Conservation (phyloP, 1,139 yeast genomes). For the Debaryomyces sp. region DNA sequence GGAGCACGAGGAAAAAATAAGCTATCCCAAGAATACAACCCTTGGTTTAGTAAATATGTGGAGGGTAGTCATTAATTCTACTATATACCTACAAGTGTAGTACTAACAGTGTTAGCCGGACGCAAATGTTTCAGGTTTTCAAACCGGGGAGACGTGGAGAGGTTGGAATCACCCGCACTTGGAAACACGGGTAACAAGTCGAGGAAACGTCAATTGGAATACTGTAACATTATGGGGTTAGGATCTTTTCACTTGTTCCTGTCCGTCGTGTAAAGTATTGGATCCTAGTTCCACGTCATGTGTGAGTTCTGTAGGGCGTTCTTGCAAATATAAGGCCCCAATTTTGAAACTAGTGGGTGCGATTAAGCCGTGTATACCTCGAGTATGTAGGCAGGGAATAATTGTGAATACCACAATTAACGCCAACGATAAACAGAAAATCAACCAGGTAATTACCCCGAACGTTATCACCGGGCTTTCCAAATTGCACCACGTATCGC, state of each 20-base stretch:
- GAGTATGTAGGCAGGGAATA: background rate
- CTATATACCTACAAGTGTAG: too few species aligned
- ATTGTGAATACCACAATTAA: background rate
- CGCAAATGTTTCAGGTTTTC: background rate
- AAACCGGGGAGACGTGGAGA: background rate
- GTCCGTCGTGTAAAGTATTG: background rate
- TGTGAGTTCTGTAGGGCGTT: background rate
- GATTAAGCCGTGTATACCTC: background rate
- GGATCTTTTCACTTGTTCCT: background rate
- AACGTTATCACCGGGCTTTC: background rate
- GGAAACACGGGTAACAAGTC: background rate
- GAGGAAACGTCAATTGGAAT: background rate
- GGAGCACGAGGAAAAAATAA: too few species aligned
- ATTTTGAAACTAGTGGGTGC: background rate
- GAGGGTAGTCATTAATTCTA: too few species aligned
- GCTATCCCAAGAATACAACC: too few species aligned
- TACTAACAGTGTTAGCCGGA: background rate
- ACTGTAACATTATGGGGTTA: background rate
- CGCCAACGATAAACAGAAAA: background rate
- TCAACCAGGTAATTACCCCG: background rate
- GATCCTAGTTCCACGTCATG: background rate
- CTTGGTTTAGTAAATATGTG: too few species aligned
- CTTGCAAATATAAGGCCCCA: background rate
- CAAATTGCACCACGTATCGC: background rate
- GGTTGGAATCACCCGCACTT: background rate